Base-by-base conservation (phyloP, 2,329 filamentous ascomycete species). In the Stachybotrys chlorohalonatus region DNA sequence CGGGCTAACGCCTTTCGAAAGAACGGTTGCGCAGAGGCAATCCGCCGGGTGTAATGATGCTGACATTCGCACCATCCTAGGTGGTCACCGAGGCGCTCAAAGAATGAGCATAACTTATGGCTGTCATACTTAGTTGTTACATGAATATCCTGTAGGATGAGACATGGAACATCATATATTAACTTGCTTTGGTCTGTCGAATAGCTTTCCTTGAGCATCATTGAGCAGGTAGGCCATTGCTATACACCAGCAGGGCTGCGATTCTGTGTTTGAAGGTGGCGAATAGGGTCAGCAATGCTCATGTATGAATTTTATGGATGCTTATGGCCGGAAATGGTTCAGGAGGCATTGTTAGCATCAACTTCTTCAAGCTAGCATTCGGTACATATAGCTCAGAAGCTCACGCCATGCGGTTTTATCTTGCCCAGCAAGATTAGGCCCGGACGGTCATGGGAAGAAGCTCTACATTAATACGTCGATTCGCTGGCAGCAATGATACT, bases 101-200 rank as follows among this genome's bases (percentile, higher is more conserved):
- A 42, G 36, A 8, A 59, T 50, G 59, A 66, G 61, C 63, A 69
- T 68, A 57, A 55, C 51, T 64, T 64, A 64, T 66, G 62, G 63
- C 58, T 63, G 59, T 65, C 58, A 70, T 65, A 59, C 54, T 67
- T 70, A 69, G 56, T 56, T 56, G 61, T 58, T 67, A 59, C 63
- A 68, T 66, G 60, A 58, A 57, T 56, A 55, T 31, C 52, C 51
- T 46, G 55, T 52, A 51, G 53, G 36, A 42, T 2, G 36, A 42
- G 36, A 42, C 36, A 42, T 42, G 9, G 36, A 42, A 42, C 8
- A 13, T 47, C 54, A 56, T 54, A 51, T 56, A 56, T 48, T 32
- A 52, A 7, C 57, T 54, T 47, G 46, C 49, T 51, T 51, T 16
- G 24, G 6, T 30, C 31, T 36, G 49, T 60, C 55, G 54, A 54